These are phyloP conservation scores for Barbarea vulgaris DNA, from an alignment of 345 rosid species.

Conservation along the genomic window DNA sequence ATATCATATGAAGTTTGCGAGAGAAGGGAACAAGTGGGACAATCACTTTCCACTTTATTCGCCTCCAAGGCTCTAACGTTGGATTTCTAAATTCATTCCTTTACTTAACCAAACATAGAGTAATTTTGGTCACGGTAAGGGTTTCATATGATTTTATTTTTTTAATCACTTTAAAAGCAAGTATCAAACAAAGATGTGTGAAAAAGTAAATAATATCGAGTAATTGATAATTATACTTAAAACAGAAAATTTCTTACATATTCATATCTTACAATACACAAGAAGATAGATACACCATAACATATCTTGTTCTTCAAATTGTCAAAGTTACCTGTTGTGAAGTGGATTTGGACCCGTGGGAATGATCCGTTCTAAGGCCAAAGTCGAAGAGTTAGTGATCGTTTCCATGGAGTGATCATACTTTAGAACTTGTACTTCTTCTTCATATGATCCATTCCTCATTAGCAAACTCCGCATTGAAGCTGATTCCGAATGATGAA, in stretches of 20 bases:
- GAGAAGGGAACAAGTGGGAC: not conserved
- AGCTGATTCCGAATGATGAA: slow-evolving; percentile 36
- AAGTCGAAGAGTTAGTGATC: slow-evolving; percentile 20
- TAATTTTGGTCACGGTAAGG: not conserved
- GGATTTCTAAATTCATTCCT: not conserved
- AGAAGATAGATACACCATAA: slow-evolving; percentile 23
- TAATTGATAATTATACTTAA: not conserved
- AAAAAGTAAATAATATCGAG: not conserved
- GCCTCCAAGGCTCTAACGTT: not conserved
- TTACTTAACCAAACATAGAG: not conserved
- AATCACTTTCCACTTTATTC: not conserved
- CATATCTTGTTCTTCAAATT: slow-evolving; percentile 11
- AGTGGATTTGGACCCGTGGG: slow-evolving; percentile 44
- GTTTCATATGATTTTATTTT: not conserved
- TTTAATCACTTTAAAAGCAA: slow-evolving; percentile 10
- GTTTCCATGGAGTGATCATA: not conserved
- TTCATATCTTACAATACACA: slow-evolving; percentile 27
- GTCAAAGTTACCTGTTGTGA: slow-evolving; percentile 37
- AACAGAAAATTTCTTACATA: not conserved
- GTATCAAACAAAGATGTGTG: not conserved
- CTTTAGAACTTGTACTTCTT: slow-evolving; percentile 8
- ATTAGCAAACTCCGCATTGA: slow-evolving; percentile 29
- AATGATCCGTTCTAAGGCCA: slow-evolving; percentile 35
- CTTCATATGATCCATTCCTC: slow-evolving; percentile 25
- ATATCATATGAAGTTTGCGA: not conserved